Conservation (phyloP, 108 stramenopile genomes). For the Nitzschia sp. region DNA sequence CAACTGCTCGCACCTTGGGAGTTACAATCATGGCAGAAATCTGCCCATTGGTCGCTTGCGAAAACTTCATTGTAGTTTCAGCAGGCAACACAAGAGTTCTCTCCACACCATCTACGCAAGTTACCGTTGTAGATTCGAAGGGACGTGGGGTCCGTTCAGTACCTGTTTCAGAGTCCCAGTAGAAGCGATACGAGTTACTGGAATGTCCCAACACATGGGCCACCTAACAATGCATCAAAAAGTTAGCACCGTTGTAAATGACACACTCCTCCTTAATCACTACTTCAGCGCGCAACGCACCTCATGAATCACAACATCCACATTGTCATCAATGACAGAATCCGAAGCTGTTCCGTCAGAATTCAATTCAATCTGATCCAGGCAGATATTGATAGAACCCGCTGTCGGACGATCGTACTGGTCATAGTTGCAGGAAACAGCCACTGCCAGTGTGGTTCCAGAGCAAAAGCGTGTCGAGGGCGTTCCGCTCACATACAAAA, state of each 20-base stretch:
- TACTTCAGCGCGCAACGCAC: no score
- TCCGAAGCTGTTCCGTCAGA: conserved; percentile 57
- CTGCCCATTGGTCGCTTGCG: conserved; percentile 60
- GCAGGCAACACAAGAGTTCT: conserved; percentile 61
- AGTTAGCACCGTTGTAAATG: no score
- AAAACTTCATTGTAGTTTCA: conserved; percentile 80
- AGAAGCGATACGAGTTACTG: conserved; percentile 79
- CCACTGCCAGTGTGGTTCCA: conserved; percentile 74
- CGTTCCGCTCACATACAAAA: conserved; percentile 77
- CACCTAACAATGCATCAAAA: no score
- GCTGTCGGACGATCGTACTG: conserved; percentile 77
- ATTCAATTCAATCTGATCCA: conserved; percentile 64
- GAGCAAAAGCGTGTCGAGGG: conserved; percentile 74
- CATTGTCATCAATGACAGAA: conserved; percentile 68
- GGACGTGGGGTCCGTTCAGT: conserved; percentile 67
- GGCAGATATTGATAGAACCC: conserved; percentile 74
- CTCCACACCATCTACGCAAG: conserved; percentile 75
- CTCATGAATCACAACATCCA: conserved; percentile 73
- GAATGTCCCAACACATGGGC: conserved; percentile 76
- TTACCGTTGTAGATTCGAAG: conserved; percentile 59
- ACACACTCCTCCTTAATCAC: no score
- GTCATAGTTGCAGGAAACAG: conserved; percentile 77
- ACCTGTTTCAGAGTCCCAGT: conserved; percentile 79
- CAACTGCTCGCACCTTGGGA: conserved; percentile 70
- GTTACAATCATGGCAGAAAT: conserved; percentile 82